Percentiles rank a stretch among this genome's conserved stretches.
Conservation (phyloP, 306 rosid genomes). For the Cicer cuneatum region DNA sequence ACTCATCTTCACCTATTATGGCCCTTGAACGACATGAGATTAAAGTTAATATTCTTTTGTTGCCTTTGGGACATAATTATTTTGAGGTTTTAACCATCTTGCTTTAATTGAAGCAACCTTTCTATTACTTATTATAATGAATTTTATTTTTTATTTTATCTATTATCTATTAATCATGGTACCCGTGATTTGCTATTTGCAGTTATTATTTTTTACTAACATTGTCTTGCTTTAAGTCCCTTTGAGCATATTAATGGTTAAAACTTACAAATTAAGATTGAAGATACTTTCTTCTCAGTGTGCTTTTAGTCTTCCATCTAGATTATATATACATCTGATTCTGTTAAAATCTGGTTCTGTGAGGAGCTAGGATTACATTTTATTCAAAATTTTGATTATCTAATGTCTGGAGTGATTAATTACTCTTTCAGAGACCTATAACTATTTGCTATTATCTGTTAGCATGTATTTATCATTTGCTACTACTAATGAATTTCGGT, state of each 20-base stretch:
- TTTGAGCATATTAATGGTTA: neutral
- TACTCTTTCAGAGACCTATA: neutral
- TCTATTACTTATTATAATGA: no score
- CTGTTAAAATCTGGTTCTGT: neutral
- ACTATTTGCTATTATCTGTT: conserved; percentile 13
- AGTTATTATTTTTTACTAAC: neutral
- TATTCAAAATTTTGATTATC: neutral
- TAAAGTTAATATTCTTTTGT: no score
- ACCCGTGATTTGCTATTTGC: neutral
- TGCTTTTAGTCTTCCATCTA: neutral
- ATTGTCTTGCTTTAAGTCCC: neutral
- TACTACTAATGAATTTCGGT: neutral
- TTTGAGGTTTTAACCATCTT: no score
- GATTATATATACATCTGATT: no score
- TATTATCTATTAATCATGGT: neutral
- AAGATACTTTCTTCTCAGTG: neutral
- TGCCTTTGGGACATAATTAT: no score
- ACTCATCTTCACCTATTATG: no score
- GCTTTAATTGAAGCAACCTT: no score
- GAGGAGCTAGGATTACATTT: conserved; percentile 13
- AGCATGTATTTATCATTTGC: neutral
- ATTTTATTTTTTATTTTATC: neutral
- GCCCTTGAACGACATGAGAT: no score
- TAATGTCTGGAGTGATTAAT: neutral
- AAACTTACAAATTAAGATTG: neutral